Evolutionary conservation across 768 basidiomycete species (phyloP).

Genomic region (Leccinum subgranulosum): DNA sequence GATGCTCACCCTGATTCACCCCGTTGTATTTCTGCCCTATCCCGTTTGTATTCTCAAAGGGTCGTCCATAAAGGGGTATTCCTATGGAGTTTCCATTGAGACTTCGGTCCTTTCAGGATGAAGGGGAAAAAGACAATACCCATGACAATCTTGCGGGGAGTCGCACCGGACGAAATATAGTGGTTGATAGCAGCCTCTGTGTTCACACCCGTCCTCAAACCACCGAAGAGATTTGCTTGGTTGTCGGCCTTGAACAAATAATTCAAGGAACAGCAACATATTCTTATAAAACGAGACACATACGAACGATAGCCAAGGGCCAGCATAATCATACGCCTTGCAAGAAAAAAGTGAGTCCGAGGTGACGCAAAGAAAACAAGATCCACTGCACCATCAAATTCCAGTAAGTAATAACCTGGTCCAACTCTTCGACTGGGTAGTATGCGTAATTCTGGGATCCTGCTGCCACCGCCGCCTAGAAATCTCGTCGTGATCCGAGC

Average conservation of each 20-base stretch:
- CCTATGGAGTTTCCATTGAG: constrained; percentile 31
- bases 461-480: constrained; percentile 57
- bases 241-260: constrained; percentile 38
- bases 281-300: constrained; percentile 31
- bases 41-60: constrained; percentile 68
- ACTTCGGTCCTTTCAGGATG: not conserved
- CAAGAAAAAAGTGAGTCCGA: not conserved
- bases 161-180: constrained; percentile 61
- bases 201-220: constrained; percentile 56
- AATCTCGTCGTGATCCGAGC: not conserved
- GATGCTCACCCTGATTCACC: constrained; percentile 33
- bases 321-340: constrained; percentile 74
- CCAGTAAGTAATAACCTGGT: constrained; percentile 68
- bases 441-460: constrained; percentile 58
- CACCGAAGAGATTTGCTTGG: constrained; percentile 69
- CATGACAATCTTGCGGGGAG: constrained; percentile 61
- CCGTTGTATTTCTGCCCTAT: constrained; percentile 68
- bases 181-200: constrained; percentile 65
- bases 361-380: not conserved
- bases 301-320: constrained; percentile 67
- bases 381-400: constrained; percentile 63
- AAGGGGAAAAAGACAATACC: constrained; percentile 35
- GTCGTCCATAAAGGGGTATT: constrained; percentile 78
- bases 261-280: not conserved
- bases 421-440: constrained; percentile 61